Percentiles rank a stretch among this genome's conserved stretches.
Conservation (phyloP, 1,284 basidiomycete genomes). For the Inonotus hispidus region DNA sequence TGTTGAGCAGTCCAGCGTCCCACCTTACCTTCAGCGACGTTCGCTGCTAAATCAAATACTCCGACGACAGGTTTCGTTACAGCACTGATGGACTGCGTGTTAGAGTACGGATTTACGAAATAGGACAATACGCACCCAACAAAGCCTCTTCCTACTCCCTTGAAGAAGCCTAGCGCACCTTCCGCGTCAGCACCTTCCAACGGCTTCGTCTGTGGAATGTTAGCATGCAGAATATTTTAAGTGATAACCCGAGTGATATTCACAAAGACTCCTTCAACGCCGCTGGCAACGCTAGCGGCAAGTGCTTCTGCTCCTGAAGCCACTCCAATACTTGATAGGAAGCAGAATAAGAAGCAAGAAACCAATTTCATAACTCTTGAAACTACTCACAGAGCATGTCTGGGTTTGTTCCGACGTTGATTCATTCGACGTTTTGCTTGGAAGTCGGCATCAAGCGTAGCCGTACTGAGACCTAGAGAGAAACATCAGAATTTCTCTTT, state of each 20-base stretch:
- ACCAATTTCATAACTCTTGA: slow-evolving; percentile 14
- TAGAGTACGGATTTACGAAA: slow-evolving; percentile 17
- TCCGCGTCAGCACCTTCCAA: slow-evolving; percentile 95
- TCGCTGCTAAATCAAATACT: slow-evolving; percentile 93
- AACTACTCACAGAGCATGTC: slow-evolving; percentile 81
- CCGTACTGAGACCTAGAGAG: slow-evolving; percentile 81
- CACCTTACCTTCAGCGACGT: slow-evolving; percentile 81
- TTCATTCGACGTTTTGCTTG: slow-evolving; percentile 86
- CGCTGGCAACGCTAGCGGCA: slow-evolving; percentile 91
- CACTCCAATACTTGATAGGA: slow-evolving; percentile 74
- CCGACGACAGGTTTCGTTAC: slow-evolving; percentile 98
- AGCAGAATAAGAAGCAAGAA: neutral
- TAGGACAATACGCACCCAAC: slow-evolving; percentile 65
- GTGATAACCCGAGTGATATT: slow-evolving; percentile 25
- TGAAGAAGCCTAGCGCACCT: slow-evolving; percentile 95
- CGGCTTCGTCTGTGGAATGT: slow-evolving; percentile 69
- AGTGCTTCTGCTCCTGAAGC: slow-evolving; percentile 92
- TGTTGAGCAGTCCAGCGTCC: neutral
- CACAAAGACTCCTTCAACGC: slow-evolving; percentile 93
- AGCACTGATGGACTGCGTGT: slow-evolving; percentile 43
- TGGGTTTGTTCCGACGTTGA: slow-evolving; percentile 89
- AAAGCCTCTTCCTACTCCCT: slow-evolving; percentile 94
- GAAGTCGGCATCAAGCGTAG: slow-evolving; percentile 95
- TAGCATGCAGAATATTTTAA: slow-evolving; percentile 6
- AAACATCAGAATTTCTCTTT: neutral